phyloP scores from a whole-genome alignment of 805 yeast genomes.

The Sungouiella blattae region DNA sequence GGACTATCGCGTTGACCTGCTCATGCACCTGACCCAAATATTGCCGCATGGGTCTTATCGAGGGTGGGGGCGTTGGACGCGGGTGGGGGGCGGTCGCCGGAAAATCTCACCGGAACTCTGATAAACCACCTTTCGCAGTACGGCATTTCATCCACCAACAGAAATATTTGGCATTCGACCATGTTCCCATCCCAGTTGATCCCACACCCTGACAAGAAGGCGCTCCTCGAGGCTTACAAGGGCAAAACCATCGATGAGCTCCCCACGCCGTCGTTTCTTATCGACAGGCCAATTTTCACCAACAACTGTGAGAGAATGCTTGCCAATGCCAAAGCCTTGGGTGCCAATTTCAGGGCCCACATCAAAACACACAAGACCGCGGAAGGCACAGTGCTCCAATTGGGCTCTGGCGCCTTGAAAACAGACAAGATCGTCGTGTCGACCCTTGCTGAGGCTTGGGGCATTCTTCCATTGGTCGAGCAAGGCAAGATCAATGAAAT shows the following conservation, averaged over 20 bases:
- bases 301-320: constrained; percentile 51
- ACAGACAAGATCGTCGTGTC: too few relatives aligned
- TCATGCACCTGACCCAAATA: too few relatives aligned
- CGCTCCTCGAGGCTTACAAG: constrained; percentile 19
- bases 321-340: constrained; percentile 34
- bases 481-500: constrained; percentile 35
- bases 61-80: too few relatives aligned
- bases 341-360: constrained; percentile 59
- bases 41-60: too few relatives aligned
- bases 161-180: too few relatives aligned
- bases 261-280: constrained; percentile 59
- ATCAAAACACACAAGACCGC: constrained; percentile 81
- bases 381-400: too few relatives aligned
- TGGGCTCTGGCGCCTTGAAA: too few relatives aligned
- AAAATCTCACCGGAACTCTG: too few relatives aligned
- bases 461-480: constrained; percentile 37
- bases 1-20: too few relatives aligned
- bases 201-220: constrained; percentile 19
- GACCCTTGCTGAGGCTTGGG: constrained; percentile 65
- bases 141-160: too few relatives aligned
- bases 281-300: constrained; percentile 39
- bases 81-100: too few relatives aligned
- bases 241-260: constrained; percentile 46
- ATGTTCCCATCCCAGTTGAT: constrained; percentile 10
- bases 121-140: too few relatives aligned